Base-by-base conservation (phyloP, 306 rosid genomes). In the Prunus kanzakura region DNA sequence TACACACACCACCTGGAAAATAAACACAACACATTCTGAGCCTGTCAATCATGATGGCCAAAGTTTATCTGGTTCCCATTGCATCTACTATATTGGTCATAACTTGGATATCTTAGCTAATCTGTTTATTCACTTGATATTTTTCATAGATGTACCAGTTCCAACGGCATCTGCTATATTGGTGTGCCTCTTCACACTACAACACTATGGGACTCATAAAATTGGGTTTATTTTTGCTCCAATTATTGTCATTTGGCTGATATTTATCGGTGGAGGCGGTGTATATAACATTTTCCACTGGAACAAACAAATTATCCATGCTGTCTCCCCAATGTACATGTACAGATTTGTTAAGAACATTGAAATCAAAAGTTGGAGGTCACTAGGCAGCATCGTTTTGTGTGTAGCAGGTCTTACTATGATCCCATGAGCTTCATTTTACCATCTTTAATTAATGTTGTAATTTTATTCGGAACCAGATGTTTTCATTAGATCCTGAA, bases 151-250 rank as follows among this genome's bases (percentile, higher is more conserved):
- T 81, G 93, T 90, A 57, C 85, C 91, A 25, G 90, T 90, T 80
- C 93, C 96, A 30, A 58, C 80, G 69, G 92, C 97, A 11, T 92
- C 93, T 78, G 86, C 70, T 69, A 90, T 88, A 83, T 75, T 92
- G 86, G 86, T 88, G 54, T 91, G 89, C 79, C 85, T 92, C 75
- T 92, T 92, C 88, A 86, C 79, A 87, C 82, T 92, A 82, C 96
- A 92, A 81, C 86, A 81, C 65, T 88, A 54, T 29, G 97, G 97
- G 54, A 92, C 96, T 43, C 90, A 77, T 35, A 90, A 73, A 82
- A 90, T 92, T 32, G 91, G 96, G n/a, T 84, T 85, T 80, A 88
- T 92, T 67, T 92, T 92, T 80, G 97, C 96, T 64, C 96, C 97
- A n/a, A 76, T 92, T 20, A 84, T 92, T 76, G 72, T 68, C 54